Evolutionary conservation across 2,329 filamentous ascomycete species (phyloP).

Genomic region (Pyricularia sp.): DNA sequence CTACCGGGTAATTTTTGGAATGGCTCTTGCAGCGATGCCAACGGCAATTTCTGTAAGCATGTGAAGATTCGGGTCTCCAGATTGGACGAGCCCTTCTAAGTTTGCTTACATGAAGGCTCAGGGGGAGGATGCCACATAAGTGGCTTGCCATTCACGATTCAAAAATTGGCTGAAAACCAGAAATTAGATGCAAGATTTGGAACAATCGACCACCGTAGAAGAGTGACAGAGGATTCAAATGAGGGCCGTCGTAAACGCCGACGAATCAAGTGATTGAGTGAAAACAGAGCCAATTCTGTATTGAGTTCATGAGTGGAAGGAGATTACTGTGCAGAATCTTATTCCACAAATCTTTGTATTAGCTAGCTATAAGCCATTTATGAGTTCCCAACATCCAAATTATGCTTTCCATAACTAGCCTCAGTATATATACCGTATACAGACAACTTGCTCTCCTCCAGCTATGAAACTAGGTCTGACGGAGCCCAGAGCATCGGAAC

Average conservation of each 20-base stretch:
- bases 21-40: slow-evolving; percentile 1
- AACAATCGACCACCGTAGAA: slow-evolving; percentile 1
- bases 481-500: not conserved
- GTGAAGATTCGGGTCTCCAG: slow-evolving; percentile 1
- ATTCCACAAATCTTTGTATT: not conserved
- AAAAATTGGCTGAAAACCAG: not conserved
- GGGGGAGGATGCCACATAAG: not conserved
- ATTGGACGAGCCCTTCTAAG: not conserved
- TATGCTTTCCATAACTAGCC: not conserved
- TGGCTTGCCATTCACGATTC: not conserved
- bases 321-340: not conserved
- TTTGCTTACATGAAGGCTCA: not conserved
- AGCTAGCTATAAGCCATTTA: slow-evolving; percentile 1
- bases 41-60: not conserved
- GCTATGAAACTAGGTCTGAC: not conserved
- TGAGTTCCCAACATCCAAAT: not conserved
- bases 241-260: not conserved
- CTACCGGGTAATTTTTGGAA: not conserved
- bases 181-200: not conserved
- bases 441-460: not conserved
- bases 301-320: not conserved
- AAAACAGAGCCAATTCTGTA: not conserved
- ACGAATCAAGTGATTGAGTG: not conserved
- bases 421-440: not conserved
- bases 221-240: not conserved